Evolutionary conservation across 495 filamentous ascomycete genomes (phyloP).

Genomic region (Elasticomyces elasticus): DNA sequence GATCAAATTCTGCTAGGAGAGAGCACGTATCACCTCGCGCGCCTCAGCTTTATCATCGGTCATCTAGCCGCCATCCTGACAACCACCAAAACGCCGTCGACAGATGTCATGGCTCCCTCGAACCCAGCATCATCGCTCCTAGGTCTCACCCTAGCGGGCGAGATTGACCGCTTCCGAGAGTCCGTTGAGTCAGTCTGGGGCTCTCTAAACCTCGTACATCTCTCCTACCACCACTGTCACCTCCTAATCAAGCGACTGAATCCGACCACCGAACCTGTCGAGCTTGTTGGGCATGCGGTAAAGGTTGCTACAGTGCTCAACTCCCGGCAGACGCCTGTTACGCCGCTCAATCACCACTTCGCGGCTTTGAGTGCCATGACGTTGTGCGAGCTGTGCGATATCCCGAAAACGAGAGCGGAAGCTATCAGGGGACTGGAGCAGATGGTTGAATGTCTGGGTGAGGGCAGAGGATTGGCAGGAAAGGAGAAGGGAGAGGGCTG

Average conservation of each 20-base stretch:
- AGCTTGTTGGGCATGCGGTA: slow-evolving; percentile 53
- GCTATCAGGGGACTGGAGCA: slow-evolving; percentile 23
- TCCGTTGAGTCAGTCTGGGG: slow-evolving; percentile 34
- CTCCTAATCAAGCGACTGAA: slow-evolving; percentile 52
- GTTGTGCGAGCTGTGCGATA: slow-evolving; percentile 53
- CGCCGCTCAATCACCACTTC: slow-evolving; percentile 66
- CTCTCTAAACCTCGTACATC: slow-evolving; percentile 44
- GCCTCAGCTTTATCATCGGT: slow-evolving; percentile 36
- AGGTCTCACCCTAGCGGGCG: slow-evolving; percentile 32
- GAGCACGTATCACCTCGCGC: slow-evolving; percentile 50
- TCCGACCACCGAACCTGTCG: slow-evolving; percentile 44
- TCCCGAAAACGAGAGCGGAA: slow-evolving; percentile 41
- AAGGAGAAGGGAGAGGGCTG: slow-evolving; percentile 33
- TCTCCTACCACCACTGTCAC: slow-evolving; percentile 66
- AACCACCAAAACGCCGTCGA: slow-evolving; percentile 32
- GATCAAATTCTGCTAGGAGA: slow-evolving; percentile 58
- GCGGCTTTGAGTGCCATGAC: slow-evolving; percentile 56
- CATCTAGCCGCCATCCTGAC: slow-evolving; percentile 35
- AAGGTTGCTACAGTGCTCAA: slow-evolving; percentile 47
- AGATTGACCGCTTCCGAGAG: slow-evolving; percentile 42
- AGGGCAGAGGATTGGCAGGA: slow-evolving; percentile 39
- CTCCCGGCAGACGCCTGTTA: slow-evolving; percentile 45
- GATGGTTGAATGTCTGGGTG: slow-evolving; percentile 31
- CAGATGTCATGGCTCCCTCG: slow-evolving; percentile 32
- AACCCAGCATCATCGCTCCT: slow-evolving; percentile 25